Evolutionary conservation across 495 filamentous ascomycete species (phyloP), one percentile per base, ranked within the genome.

Genomic region (Hypomontagnella submonticulosa): DNA sequence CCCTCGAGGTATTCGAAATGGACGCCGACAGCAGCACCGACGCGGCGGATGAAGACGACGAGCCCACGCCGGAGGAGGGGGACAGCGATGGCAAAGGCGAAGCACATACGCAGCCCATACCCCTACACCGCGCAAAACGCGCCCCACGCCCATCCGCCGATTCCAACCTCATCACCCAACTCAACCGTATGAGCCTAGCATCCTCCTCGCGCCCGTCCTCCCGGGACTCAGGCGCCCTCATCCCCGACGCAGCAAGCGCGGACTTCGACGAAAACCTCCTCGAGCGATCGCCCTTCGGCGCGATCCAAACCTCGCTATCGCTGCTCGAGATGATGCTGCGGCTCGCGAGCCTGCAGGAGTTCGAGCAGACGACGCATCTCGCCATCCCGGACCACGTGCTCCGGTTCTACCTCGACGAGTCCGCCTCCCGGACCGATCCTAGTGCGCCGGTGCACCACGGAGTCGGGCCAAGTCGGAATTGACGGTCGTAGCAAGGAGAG

Each of bases 321-420:
- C 87, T 97, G 46, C 87, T 99, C 16, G 96, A 99, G 76, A 96
- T 92, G 76, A 83, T 98, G 38, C 87, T 99, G 56, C 93, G 96
- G 55, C 87, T 99, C 18, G 91, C 90, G 6, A 90, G 92, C 42
- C 84, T 98, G n/a, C 95, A 98, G 74, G 93, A 98, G 80, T 97
- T 95, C 76, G 92, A 97, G 71, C 96, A 99, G 84, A 84, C 88
- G 40, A 92, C 92, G 0, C 96, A 99, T 67, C 85, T 98, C 30
- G 84, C 92, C 33, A 96, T 97, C 68, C 91, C 89, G n/a, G 96
- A 99, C 71, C 92, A 99, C 73, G 84, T 97, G 6, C 82, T 98
- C 12, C 93, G 88, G 57, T 97, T 98, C 80, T 99, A 98, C 81
- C 84, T 99, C 34, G 87, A 91, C 63, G 92, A 97, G 71, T 90